Conservation (phyloP, 257 asterid genomes). For the Solanum corneliomulleri region DNA sequence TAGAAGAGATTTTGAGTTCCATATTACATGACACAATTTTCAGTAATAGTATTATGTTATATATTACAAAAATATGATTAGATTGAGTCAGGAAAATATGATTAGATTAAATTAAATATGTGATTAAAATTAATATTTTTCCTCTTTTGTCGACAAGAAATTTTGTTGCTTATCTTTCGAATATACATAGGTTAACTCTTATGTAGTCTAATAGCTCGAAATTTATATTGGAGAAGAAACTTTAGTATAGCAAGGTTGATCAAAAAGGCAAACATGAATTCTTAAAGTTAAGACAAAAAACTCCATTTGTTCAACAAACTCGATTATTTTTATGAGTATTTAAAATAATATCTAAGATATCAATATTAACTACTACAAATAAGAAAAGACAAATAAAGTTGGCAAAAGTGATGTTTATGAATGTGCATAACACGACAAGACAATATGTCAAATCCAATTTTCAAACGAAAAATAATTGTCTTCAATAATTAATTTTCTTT, state of each 20-base stretch:
- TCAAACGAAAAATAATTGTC: too few species aligned
- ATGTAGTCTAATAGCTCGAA: too few species aligned
- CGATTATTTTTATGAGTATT: too few species aligned
- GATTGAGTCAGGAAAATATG: neutral
- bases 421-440: neutral
- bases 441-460: too few species aligned
- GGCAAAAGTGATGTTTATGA: too few species aligned
- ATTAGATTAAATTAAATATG: neutral
- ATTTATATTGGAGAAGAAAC: too few species aligned
- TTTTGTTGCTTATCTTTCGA: neutral
- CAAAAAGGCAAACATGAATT: neutral
- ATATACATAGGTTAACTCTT: too few species aligned
- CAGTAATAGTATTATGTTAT: neutral
- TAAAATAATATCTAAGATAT: too few species aligned
- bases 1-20: neutral
- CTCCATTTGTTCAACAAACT: neutral
- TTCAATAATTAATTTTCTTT: too few species aligned
- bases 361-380: too few species aligned
- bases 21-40: neutral
- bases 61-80: neutral
- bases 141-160: neutral
- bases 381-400: neutral
- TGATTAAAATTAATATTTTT: neutral
- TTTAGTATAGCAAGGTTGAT: neutral
- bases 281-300: neutral